Base-by-base conservation (phyloP, 2,329 filamentous ascomycete genomes). In the Colletotrichum lini region DNA sequence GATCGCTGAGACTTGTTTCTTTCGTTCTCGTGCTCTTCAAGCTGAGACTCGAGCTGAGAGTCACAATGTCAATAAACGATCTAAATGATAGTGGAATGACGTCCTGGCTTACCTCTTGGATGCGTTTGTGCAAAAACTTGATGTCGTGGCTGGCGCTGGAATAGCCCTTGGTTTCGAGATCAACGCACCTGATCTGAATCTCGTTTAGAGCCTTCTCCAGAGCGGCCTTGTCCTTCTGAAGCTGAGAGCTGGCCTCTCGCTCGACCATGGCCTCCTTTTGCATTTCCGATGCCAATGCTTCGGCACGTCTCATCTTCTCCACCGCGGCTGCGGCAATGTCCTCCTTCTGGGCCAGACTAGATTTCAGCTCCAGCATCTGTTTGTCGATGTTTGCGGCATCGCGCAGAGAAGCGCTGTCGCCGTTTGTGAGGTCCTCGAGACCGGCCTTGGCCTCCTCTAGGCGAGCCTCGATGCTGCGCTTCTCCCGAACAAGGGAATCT, bases 151-250 rank as follows among this genome's bases (percentile, higher is more conserved):
- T 98, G 30, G 94, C 94, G 74, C 92, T 97, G 23, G 95, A 96
- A 83, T 97, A 98, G 64, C 95, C 95, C 86, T 98, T 98, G 53
- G 96, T 98, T 84, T 99, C 96, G 10, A 98, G 87, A 79, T 98
- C 96, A 63, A 99, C 92, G 67, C 97, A 90, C 78, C 91, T 91
- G 64, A 98, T 89, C 82, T 98, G 96, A 35, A 96, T 87, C 80
- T 99, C 96, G 80, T 95, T 98, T 61, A 97, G 86, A 65, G 89
- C 90, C 86, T 98, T 98, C 84, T 98, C 96, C 52, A 99, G 85
- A 0, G 89, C 89, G 3, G 93, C 94, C 84, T 98, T 98, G 75
- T 98, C 94, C 80, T 95, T 95, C 80, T 96, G 94, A 66, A 98
- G 86, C 75, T 93, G 90, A 6, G 92, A 90, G 76, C 92, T 95